A percentile compares a stretch with the other conserved stretches of the same genome.
Conservation (phyloP, 2,329 filamentous ascomycete species). For the Amylocarpus encephaloides region DNA sequence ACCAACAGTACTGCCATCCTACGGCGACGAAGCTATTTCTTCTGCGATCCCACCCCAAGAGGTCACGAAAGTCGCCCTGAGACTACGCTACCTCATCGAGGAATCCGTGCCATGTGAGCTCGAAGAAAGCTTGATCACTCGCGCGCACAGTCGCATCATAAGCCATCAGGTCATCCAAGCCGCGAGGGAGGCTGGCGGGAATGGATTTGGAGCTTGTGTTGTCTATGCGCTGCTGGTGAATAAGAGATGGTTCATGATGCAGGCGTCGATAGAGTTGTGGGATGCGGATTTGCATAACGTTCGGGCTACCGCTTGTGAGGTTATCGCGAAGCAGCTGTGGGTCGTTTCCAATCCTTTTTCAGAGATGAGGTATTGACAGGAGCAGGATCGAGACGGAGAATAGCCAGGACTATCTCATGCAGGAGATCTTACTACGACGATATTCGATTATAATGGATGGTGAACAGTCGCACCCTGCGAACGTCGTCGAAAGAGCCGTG, state of each 20-base stretch:
- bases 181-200: conserved; percentile 73
- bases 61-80: conserved; percentile 84
- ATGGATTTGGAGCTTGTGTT: conserved; percentile 70
- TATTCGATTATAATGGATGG: conserved; percentile 76
- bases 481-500: conserved; percentile 88
- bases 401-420: conserved; percentile 69
- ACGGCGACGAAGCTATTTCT: conserved; percentile 50
- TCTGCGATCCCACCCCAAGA: conserved; percentile 69
- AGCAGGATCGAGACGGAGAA: conserved; percentile 77
- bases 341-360: conserved; percentile 16
- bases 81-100: conserved; percentile 85
- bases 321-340: conserved; percentile 75
- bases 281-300: conserved; percentile 79
- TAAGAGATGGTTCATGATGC: conserved; percentile 68
- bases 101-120: conserved; percentile 87
- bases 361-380: not conserved
- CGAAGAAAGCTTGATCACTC: conserved; percentile 65
- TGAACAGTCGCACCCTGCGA: conserved; percentile 66
- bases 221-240: conserved; percentile 36
- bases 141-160: conserved; percentile 78
- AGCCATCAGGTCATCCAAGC: conserved; percentile 73
- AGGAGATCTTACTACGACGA: conserved; percentile 75
- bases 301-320: conserved; percentile 76
- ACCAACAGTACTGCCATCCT: conserved; percentile 56
- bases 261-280: conserved; percentile 79